Conservation (phyloP, 225 moss, liverwort and hornwort species). For the Pleurozium schreberi region DNA sequence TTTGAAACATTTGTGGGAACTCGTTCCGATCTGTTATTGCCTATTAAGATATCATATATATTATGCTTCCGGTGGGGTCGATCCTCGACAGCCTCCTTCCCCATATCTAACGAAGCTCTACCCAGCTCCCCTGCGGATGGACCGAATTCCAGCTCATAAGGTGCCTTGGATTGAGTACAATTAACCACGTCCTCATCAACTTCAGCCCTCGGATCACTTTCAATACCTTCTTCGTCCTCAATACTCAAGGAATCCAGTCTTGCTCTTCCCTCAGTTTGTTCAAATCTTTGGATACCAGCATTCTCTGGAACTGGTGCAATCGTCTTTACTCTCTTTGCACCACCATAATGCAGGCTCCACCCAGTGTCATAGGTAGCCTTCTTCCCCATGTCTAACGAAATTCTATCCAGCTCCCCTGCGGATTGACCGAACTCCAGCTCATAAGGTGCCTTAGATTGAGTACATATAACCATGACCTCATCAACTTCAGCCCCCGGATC, state of each 20-base stretch:
- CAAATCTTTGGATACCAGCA: not conserved
- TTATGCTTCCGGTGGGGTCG: constrained; percentile 16
- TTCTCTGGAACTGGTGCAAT: not conserved
- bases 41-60: constrained; percentile 44
- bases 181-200: constrained; percentile 17
- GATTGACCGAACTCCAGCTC: not conserved
- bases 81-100: not conserved
- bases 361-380: not conserved
- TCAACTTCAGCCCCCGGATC: constrained; percentile 2
- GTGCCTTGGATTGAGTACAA: constrained; percentile 22
- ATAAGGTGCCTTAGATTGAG: constrained; percentile 11
- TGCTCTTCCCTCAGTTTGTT: not conserved
- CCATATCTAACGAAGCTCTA: constrained; percentile 1
- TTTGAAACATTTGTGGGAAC: not conserved
- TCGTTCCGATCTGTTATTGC: constrained; percentile 11
- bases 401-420: not conserved
- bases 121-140: not conserved
- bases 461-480: constrained; percentile 29
- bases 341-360: not conserved
- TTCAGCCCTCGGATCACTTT: not conserved
- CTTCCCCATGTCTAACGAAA: not conserved
- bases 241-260: not conserved
- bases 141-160: not conserved
- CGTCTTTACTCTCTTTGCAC: not conserved
- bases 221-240: not conserved